Evolutionary conservation across 148 eudicot genomes (phyloP).

Genomic region (Chenopodium album): DNA sequence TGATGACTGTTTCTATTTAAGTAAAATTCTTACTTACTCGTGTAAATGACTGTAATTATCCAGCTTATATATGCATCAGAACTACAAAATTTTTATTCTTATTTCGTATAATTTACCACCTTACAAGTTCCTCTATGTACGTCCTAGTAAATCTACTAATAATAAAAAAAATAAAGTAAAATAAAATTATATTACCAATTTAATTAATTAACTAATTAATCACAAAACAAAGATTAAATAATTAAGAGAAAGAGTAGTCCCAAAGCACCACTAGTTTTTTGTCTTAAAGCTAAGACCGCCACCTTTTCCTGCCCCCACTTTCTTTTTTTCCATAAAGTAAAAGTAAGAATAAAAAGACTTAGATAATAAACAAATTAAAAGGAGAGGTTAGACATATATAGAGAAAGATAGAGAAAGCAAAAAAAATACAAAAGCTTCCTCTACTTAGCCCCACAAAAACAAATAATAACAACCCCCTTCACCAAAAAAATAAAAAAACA

Average conservation of each 20-base stretch:
- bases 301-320: conserved; percentile 42
- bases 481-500: neutral
- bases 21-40: neutral
- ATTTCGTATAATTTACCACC: no score
- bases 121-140: no score
- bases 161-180: no score
- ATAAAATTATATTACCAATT: no score
- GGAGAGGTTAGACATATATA: conserved; percentile 6
- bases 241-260: conserved; percentile 27
- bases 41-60: no score
- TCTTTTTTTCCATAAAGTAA: conserved; percentile 56
- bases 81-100: no score
- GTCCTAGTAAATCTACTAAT: neutral
- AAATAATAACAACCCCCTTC: neutral
- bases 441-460: conserved; percentile 26
- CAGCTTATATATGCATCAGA: no score
- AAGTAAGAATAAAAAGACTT: conserved; percentile 35
- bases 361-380: conserved; percentile 28
- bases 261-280: conserved; percentile 37
- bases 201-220: conserved; percentile 15
- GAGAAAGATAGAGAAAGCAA: conserved; percentile 22
- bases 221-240: conserved; percentile 32
- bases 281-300: conserved; percentile 37
- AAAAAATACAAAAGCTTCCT: conserved; percentile 22
- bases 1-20: neutral